Base-by-base conservation (phyloP, 192 early-diverging fungal species). In the Phlyctochytrium bullatum region DNA sequence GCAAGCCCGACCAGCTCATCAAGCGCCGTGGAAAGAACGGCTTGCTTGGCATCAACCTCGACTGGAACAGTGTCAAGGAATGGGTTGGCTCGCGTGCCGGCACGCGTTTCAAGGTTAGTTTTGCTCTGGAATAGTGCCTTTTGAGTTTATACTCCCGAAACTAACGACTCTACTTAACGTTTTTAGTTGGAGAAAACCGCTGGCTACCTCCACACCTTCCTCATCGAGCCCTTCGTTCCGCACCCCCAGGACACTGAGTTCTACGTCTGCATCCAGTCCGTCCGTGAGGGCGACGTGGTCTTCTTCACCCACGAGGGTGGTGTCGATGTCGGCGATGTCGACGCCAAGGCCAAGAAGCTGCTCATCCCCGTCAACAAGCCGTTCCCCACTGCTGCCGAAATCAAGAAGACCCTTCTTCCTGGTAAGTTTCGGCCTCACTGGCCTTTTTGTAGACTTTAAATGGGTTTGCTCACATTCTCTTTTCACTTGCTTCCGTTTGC, bases 231-330 rank as follows among this genome's bases (percentile, higher is more conserved):
- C 32, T 93, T 98, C 68, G 86, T 93, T 58, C 91, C 95, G 61
- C 97, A 98, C 77, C 84, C 92, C 34, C 80, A 84, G 66, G 88
- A 93, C 73, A 91, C 91, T 51, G 97, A 98, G 83, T 96, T 94
- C 85, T 98, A 97, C 77, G 86, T 97, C 58, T 93, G 91, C 81
- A 96, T 98, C 81, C 95, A 97, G 83, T 92, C 92, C 59, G 88
- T 88, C 61, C 92, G 96, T 71, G 89, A 97, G 36, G 97, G 97
- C 61, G 95, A 98, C 81, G 85, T 90, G 75, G 95, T 98, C 59
- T 88, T 94, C 65, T 98, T 97, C 76, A 97, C 96, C 36, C 94
- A 96, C 80, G 94, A 98, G 82, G 97, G 97, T 72, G 97, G 97
- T 64, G 91, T 98, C 40, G 97, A 98, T 67, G 86, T 98, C 52